These are phyloP conservation scores for Tolypocladium amazonense DNA, from an alignment of 2,329 filamentous ascomycete species.

Conservation along the genomic window DNA sequence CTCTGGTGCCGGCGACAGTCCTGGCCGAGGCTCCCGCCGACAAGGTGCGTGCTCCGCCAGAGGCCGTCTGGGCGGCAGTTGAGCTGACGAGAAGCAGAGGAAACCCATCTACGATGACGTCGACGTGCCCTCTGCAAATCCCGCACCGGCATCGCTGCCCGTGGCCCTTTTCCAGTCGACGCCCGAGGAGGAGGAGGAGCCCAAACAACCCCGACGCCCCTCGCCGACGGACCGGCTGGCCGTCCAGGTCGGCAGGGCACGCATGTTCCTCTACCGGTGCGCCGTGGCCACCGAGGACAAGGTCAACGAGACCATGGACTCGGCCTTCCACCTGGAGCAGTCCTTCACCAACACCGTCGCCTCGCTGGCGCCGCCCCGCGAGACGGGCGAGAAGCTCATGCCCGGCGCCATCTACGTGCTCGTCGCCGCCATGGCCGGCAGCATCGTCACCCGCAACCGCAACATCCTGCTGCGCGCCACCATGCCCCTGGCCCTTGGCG, in stretches of 20 bases:
- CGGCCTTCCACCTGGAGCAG: conserved; percentile 74
- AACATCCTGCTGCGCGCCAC: conserved; percentile 71
- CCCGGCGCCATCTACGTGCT: conserved; percentile 87
- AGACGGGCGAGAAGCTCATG: conserved; percentile 80
- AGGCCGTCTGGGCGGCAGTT: neutral
- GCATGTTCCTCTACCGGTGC: conserved; percentile 70
- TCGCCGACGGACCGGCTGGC: conserved; percentile 88
- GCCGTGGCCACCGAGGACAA: conserved; percentile 66
- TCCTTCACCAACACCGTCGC: conserved; percentile 84
- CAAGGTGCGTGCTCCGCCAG: conserved; percentile 15
- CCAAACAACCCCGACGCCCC: conserved; percentile 36
- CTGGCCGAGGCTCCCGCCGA: conserved; percentile 38
- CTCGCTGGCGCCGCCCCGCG: conserved; percentile 73
- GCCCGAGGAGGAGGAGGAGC: conserved; percentile 19
- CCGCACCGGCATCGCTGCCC: conserved; percentile 16
- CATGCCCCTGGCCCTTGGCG: conserved; percentile 67
- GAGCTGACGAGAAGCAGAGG: conserved; percentile 19
- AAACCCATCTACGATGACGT: conserved; percentile 77
- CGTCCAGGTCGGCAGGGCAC: conserved; percentile 66
- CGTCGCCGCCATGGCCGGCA: conserved; percentile 89
- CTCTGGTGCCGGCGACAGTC: conserved; percentile 34
- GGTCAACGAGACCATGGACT: conserved; percentile 73
- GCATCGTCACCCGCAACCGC: conserved; percentile 80
- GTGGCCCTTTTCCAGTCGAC: conserved; percentile 18
- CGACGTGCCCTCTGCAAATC: conserved; percentile 29